Evolutionary conservation across 2,329 filamentous ascomycete species (phyloP).

Genomic region (Colletotrichum falcatum): DNA sequence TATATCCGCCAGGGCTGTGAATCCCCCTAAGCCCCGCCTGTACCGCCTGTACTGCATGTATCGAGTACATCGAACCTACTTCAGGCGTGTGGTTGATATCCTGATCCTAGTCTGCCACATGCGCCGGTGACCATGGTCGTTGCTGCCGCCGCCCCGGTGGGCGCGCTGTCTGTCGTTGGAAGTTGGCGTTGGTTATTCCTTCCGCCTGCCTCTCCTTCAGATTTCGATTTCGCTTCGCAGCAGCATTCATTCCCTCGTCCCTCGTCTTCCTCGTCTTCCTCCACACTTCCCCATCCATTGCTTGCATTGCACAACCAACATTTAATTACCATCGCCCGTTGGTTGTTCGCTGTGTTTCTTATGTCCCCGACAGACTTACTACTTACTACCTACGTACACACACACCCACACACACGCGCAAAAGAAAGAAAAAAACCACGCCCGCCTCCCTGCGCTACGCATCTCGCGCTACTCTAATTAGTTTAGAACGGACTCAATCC

Average conservation of each 20-base stretch:
- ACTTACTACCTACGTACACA: slow-evolving; percentile 12
- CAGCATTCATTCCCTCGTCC: not conserved
- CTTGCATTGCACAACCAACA: not conserved
- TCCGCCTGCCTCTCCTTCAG: slow-evolving; percentile 3
- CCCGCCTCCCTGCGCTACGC: slow-evolving; percentile 1
- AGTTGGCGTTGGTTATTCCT: not conserved
- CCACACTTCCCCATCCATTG: not conserved
- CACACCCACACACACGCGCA: not conserved
- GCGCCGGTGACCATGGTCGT: slow-evolving; percentile 10
- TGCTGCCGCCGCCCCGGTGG: slow-evolving; percentile 3
- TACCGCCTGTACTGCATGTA: no score
- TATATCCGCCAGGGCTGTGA: no score
- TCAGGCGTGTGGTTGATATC: no score
- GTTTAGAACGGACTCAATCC: slow-evolving; percentile 13
- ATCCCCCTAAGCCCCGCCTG: no score
- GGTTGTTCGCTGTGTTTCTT: not conserved
- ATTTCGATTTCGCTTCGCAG: not conserved
- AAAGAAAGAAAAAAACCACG: not conserved
- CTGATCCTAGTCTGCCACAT: slow-evolving; percentile 14
- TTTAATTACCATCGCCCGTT: not conserved
- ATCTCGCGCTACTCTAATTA: slow-evolving; percentile 18
- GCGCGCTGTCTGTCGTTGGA: not conserved
- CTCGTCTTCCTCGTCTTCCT: not conserved
- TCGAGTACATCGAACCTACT: no score
- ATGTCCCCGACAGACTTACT: no score